Conservation (phyloP, 2,329 filamentous ascomycete species). For the Beauveria rudraprayagi region DNA sequence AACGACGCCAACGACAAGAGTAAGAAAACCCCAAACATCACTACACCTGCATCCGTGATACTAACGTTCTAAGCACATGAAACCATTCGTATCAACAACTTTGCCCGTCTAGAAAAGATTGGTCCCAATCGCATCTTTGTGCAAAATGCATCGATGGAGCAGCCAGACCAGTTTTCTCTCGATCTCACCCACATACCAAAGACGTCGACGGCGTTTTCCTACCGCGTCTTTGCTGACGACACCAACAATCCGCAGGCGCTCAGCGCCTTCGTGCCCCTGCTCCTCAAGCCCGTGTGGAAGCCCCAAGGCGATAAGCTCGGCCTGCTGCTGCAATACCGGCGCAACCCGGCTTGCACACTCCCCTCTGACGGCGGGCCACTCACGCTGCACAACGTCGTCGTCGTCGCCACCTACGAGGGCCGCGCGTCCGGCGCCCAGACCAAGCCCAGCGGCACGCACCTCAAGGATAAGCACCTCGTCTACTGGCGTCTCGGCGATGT, state of each 20-base stretch:
- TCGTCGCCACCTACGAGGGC: slow-evolving; percentile 65
- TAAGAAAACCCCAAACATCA: slow-evolving; percentile 24
- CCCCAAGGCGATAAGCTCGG: slow-evolving; percentile 78
- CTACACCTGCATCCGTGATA: background rate
- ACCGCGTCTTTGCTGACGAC: slow-evolving; percentile 70
- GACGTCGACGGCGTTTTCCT: slow-evolving; percentile 81
- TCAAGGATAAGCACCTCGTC: slow-evolving; percentile 66
- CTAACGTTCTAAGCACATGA: slow-evolving; percentile 39
- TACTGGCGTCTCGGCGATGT: slow-evolving; percentile 78
- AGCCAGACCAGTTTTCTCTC: slow-evolving; percentile 72
- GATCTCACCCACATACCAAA: slow-evolving; percentile 64
- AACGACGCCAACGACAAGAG: slow-evolving; percentile 38
- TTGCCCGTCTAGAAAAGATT: slow-evolving; percentile 79
- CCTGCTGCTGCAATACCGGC: slow-evolving; percentile 72
- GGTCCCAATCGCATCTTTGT: slow-evolving; percentile 91
- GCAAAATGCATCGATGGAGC: slow-evolving; percentile 54
- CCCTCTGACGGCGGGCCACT: slow-evolving; percentile 22
- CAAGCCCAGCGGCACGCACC: slow-evolving; percentile 71
- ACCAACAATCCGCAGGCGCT: slow-evolving; percentile 35
- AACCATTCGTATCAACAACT: slow-evolving; percentile 79
- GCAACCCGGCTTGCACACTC: slow-evolving; percentile 61
- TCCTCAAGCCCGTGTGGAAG: slow-evolving; percentile 73
- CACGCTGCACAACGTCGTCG: slow-evolving; percentile 61
- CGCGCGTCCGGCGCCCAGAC: slow-evolving; percentile 62
- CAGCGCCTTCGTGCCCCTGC: slow-evolving; percentile 58